Evolutionary conservation across 2,329 filamentous ascomycete genomes (phyloP).

Genomic region (Colletotrichum echinochloae): DNA sequence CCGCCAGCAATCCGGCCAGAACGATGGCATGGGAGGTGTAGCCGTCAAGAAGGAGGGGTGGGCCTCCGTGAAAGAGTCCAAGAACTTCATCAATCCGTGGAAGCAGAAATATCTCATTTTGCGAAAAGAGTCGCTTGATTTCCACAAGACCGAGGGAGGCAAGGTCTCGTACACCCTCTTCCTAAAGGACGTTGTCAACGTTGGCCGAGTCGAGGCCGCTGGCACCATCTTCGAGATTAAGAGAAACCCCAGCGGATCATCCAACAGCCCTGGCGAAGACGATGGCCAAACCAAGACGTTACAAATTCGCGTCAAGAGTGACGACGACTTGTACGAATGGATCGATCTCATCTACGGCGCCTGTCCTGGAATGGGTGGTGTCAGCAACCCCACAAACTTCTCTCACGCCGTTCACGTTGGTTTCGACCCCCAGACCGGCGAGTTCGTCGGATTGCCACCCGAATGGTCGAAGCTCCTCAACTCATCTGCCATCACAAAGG

Average conservation of each 20-base stretch:
- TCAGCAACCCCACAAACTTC: conserved; percentile 99
- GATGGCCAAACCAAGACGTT: conserved; percentile 86
- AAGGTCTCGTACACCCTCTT: conserved; percentile 89
- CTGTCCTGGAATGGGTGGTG: conserved; percentile 96
- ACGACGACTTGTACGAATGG: conserved; percentile 98
- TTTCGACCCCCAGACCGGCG: conserved; percentile 94
- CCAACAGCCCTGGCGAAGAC: conserved; percentile 79
- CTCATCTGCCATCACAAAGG: conserved; percentile 96
- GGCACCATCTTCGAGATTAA: conserved; percentile 96
- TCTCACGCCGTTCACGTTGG: conserved; percentile 97
- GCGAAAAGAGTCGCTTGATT: conserved; percentile 92
- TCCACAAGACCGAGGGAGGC: conserved; percentile 90
- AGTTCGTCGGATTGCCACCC: conserved; percentile 92
- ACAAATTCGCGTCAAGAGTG: conserved; percentile 92
- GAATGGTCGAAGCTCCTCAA: conserved; percentile 98
- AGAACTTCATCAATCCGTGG: conserved; percentile 86
- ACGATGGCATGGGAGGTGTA: conserved; percentile 74
- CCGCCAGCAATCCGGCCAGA: conserved; percentile 69
- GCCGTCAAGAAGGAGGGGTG: conserved; percentile 84
- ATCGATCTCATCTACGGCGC: conserved; percentile 98
- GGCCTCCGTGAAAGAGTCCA: conserved; percentile 91
- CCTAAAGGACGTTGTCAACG: conserved; percentile 88
- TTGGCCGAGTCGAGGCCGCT: conserved; percentile 90
- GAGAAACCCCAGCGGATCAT: conserved; percentile 75
- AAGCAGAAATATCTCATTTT: conserved; percentile 93